Base-by-base conservation (phyloP, 2,329 filamentous ascomycete species). In the Alternaria arbusti region DNA sequence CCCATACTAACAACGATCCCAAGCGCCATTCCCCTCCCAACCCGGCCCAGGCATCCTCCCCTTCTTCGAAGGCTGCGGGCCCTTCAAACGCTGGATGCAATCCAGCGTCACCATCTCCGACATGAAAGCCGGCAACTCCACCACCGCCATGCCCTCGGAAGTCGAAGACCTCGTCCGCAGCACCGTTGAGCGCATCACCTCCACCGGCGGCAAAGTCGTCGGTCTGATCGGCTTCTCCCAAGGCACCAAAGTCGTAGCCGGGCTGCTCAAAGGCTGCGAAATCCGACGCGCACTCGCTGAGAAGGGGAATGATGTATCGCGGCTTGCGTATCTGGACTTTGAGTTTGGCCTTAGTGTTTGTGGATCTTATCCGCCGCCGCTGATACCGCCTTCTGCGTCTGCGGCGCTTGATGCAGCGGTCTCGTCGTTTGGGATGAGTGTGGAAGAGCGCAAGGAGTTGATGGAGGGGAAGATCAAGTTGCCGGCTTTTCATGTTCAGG, bases 31-130 rank as follows among this genome's bases (percentile, higher is more conserved):
- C 64, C 67, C 72, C 49, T 74, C 71, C n/a, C 63, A 73, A 56
- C 70, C 78, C 0, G 78, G 78, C 51, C 78, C 78, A 5, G 78
- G 78, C 1, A 60, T 80, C 54, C 75, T 80, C 45, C 78, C 78
- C 40, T 78, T 79, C 67, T 80, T 80, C 67, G 77, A 79, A 54
- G 78, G 74, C 68, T 78, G 74, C 70, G 78, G 76, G 9, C 78
- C 78, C 6, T 80, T 70, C 67, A 65, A 71, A 12, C 75, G 74
- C 63, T 80, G 78, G 78, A 47, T 77, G 1, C 73, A 70, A 1
- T 64, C 69, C 6, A 50, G 46, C 3, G 55, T 72, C 46, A 66
- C 61, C 12, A 17, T 67, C 49, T 59, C 70, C 5, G 46, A 55
- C 7, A 75, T 75, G 67, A 67, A 63, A 6, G 6, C 6, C 6